Conservation (phyloP, 306 rosid species). For the Prosopis cineraria region DNA sequence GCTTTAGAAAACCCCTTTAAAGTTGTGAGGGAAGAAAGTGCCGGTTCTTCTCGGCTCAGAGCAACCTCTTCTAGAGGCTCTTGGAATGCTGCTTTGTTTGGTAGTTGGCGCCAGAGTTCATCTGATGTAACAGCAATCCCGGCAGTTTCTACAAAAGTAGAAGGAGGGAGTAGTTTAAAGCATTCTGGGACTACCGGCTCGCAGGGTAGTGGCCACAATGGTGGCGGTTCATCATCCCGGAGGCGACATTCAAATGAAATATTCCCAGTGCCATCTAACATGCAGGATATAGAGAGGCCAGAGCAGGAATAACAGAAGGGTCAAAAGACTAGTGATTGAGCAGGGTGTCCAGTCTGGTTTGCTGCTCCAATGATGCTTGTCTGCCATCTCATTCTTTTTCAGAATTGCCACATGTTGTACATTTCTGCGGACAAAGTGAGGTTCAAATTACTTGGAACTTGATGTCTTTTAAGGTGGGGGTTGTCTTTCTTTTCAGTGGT, state of each 20-base stretch:
- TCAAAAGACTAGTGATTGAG: constrained; percentile 1
- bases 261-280: constrained; percentile 76
- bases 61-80: constrained; percentile 87
- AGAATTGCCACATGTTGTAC: constrained; percentile 30
- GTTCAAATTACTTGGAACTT: constrained; percentile 30
- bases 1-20: constrained; percentile 94
- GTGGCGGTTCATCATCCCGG: constrained; percentile 64
- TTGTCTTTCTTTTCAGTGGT: constrained; percentile 34
- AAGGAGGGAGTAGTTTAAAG: constrained; percentile 44
- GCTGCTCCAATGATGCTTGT: neutral
- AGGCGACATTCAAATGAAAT: constrained; percentile 79
- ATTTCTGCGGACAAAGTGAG: constrained; percentile 42
- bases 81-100: constrained; percentile 91
- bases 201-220: constrained; percentile 5
- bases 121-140: constrained; percentile 66
- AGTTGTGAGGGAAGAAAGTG: constrained; percentile 89
- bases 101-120: constrained; percentile 95
- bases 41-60: constrained; percentile 73
- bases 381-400: neutral
- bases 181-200: constrained; percentile 18
- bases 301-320: constrained; percentile 51
- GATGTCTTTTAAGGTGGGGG: constrained; percentile 21
- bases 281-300: constrained; percentile 61
- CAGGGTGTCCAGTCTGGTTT: neutral
- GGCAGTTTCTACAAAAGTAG: constrained; percentile 54